Conservation (phyloP, 2,329 filamentous ascomycete genomes). For the Trichoderma sp. region DNA sequence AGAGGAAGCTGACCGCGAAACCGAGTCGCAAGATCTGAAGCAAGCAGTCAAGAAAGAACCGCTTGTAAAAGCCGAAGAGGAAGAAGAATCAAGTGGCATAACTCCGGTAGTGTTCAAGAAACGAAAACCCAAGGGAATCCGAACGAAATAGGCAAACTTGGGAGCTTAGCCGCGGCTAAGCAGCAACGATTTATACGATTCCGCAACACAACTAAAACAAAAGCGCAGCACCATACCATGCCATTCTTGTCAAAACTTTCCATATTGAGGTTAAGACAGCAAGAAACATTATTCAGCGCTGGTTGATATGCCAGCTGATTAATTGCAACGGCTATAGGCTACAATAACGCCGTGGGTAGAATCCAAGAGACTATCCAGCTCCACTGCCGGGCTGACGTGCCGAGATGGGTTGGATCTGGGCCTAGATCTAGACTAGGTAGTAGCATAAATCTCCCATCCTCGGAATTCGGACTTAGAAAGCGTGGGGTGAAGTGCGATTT, state of each 20-base stretch:
- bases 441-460: neutral
- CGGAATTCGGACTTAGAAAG: conserved; percentile 1
- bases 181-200: neutral
- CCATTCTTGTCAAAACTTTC: neutral
- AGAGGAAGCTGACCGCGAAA: conserved; percentile 42
- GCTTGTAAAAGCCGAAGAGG: conserved; percentile 50
- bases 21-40: conserved; percentile 29
- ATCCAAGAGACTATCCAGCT: neutral
- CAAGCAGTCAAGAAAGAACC: conserved; percentile 18
- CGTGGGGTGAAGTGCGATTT: neutral
- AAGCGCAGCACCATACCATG: neutral
- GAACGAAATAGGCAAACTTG: conserved; percentile 54
- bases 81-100: conserved; percentile 31
- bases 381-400: neutral
- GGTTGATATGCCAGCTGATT: conserved; percentile 6
- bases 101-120: conserved; percentile 76
- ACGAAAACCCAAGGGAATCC: conserved; percentile 69
- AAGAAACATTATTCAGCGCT: neutral
- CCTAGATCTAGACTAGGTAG: neutral
- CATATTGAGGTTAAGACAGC: neutral
- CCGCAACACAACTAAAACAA: neutral
- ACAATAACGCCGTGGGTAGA: neutral
- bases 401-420: neutral
- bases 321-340: neutral
- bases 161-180: neutral